A percentile compares a stretch with the other conserved stretches of the same genome.
phyloP scores from a whole-genome alignment of 2,329 filamentous ascomycete species.

The Alternaria conjuncta region DNA sequence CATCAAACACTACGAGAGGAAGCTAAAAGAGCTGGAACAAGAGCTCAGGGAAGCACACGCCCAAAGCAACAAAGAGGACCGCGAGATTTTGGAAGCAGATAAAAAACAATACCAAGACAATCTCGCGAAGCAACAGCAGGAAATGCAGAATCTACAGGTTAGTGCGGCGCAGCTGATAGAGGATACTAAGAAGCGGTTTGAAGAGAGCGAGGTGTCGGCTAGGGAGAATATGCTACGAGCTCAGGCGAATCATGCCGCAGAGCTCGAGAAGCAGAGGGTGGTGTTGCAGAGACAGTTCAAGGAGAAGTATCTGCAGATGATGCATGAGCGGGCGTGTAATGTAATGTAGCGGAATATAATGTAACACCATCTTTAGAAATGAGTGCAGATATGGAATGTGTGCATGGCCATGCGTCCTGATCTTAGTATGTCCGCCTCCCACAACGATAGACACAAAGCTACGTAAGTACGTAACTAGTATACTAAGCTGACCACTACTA shows the following conservation, averaged over 20 bases:
- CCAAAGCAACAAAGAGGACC: neutral
- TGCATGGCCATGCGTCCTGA: too few species aligned
- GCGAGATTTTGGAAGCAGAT: neutral
- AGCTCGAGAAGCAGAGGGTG: neutral
- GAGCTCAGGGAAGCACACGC: neutral
- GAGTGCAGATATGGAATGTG: too few species aligned
- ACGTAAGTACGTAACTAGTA: too few species aligned
- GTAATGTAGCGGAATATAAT: neutral
- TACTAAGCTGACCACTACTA: too few species aligned
- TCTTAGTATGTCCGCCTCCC: too few species aligned
- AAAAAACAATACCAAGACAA: neutral
- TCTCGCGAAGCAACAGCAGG: conserved; percentile 1
- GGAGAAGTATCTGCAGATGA: neutral
- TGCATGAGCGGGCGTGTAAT: neutral
- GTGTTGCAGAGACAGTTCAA: neutral
- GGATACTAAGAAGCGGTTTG: neutral
- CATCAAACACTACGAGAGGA: neutral
- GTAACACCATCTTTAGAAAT: neutral
- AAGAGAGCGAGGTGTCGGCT: neutral
- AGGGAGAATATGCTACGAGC: neutral
- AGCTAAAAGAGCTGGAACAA: neutral
- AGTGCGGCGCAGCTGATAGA: conserved; percentile 5
- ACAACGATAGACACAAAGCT: too few species aligned
- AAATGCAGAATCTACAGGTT: neutral
- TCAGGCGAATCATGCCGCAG: neutral